Base-by-base conservation (phyloP, 768 basidiomycete genomes). In the Rhodotorula paludigena region DNA sequence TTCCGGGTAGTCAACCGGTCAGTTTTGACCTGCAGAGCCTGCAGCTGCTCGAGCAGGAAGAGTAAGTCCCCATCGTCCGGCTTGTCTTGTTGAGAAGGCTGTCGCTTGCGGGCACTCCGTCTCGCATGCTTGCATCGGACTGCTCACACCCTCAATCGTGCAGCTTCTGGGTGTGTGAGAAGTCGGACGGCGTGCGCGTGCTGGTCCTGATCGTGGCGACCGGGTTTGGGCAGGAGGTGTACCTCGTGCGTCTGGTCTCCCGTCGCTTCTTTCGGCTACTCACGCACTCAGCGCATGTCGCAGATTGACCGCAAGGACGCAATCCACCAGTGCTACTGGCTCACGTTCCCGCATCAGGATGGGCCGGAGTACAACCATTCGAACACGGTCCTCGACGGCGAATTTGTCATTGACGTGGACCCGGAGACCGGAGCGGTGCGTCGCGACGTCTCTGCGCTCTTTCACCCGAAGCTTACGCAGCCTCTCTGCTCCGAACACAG, bases 91-190 rank as follows among this genome's bases (percentile, higher is more conserved):
- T 38, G 48, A 51, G 16, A 30, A 32, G 39, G 45, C 21, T 0
- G 25, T 10, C 21, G 11, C 30, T 47, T 38, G n/a, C 57, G 23
- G n/a, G 35, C 16, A 30, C 10, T 30, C 15, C 20, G 54, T 6
- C 28, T 5, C 10, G 5, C 16, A 33, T 8, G 20, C 30, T 3
- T 2, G 30, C 32, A 15, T 32, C 32, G 10, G 3, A 8, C 3
- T 32, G 49, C 32, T 51, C 21, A 51, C 53, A 49, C 51, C 23
- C 20, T 11, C 52, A 0, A 21, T 42, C 47, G 47, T 23, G 18
- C 76, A 97, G 93, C 77, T 99, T 89, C 79, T 99, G 94, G 94
- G 96, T 99, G 49, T 96, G 92, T 80, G 96, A 99, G 81, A 98
- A 98, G 81, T 94, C 91, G 20, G 96, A 98, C 76, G 96, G 96